phyloP scores from a whole-genome alignment of 257 asterid genomes.

The Nicotiana tabacum region DNA sequence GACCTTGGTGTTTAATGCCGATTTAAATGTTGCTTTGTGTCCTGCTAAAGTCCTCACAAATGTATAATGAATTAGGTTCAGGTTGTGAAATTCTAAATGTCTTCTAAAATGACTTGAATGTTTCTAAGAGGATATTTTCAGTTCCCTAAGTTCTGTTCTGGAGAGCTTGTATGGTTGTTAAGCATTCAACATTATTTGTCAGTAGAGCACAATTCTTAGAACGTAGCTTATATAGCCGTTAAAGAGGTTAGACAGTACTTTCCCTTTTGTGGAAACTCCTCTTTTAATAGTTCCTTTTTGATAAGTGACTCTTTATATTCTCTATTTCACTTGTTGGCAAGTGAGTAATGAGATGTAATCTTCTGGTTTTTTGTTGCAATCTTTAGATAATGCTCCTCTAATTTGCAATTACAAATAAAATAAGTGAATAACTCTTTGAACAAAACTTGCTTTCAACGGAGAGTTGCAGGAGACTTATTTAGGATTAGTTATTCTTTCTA shows the following conservation, averaged over 20 bases:
- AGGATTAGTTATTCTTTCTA: not conserved
- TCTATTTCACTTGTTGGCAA: not conserved
- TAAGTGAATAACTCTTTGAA: not conserved
- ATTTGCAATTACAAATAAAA: not conserved
- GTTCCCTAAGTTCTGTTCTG: not conserved
- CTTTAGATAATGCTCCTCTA: not conserved
- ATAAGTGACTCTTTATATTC: not conserved
- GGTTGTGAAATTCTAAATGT: not conserved
- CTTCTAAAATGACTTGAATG: slow-evolving; percentile 1
- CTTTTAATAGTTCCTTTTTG: not conserved
- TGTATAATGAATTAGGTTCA: not conserved
- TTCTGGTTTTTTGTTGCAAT: not conserved
- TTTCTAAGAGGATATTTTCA: not conserved
- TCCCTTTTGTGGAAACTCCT: not conserved
- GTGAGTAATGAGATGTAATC: not conserved
- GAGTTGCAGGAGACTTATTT: not conserved
- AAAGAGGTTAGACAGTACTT: not conserved
- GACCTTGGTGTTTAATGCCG: not conserved
- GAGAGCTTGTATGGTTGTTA: not conserved
- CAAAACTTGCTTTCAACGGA: not conserved
- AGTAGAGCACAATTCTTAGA: not conserved
- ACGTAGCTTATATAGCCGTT: not conserved
- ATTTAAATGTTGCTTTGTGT: not conserved
- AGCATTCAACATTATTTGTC: not conserved
- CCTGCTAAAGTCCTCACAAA: not conserved